Base-by-base conservation (phyloP, 805 yeast genomes). In the Ogataea siamensis region DNA sequence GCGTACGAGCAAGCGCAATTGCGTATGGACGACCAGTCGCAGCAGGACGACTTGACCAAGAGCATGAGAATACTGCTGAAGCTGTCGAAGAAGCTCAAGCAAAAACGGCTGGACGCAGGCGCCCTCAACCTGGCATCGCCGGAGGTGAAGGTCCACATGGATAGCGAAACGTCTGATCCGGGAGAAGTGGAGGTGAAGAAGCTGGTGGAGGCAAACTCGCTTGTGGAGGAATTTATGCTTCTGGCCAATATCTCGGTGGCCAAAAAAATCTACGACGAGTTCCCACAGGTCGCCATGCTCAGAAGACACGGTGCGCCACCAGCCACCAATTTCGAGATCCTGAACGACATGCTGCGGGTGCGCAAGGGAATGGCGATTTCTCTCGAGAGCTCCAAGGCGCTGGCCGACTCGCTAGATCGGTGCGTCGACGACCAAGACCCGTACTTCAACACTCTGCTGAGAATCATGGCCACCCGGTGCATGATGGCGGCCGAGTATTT, bases 401-500 rank as follows among this genome's bases (percentile, higher is more conserved):
- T 93, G 30, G 98, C 99, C 2, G 96, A 89, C 54, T 88, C 97
- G 13, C 70, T 93, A 35, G 99, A 93, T 58, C 73, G 86, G 41
- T 87, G 96, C 63, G 77, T 67, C 22, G 98, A 91, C 61, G 76
- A 80, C 16, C 57, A 75, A 0, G 98, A 93, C 61, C 83, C 89
- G 5, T 93, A 87, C 57, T 87, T 93, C 74, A 93, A 93, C 63
- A 93, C 97, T 0, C 71, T 93, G 52, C 71, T 91, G 5, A 80
- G 99, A 62, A 93, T 93, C 49, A 83, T 93, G 95, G 93, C 97
- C 6, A 93, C 99, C 0, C 76, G 99, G 54, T 91, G 98, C 65
- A 93, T 93, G 99, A 87, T 88, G 84, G 96, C 99, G 2, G 99
- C 99, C 2, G 97, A 91, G 59, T 93, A 93, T 58, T 93, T 93